Evolutionary conservation across 257 asterid genomes (phyloP).

Genomic region (Verbena officinalis): DNA sequence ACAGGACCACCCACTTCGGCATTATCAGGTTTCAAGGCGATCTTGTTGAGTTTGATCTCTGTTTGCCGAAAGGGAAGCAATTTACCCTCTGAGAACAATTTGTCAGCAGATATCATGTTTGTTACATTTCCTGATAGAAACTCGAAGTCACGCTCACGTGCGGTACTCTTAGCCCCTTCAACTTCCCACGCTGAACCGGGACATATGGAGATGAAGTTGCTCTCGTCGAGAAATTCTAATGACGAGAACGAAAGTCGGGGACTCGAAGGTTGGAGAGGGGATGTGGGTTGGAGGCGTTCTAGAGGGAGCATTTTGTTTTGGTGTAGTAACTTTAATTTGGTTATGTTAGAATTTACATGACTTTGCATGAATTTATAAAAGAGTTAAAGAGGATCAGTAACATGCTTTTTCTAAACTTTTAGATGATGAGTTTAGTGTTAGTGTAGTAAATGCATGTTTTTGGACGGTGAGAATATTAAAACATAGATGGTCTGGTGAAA

Average conservation of each 20-base stretch:
- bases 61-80: conserved; percentile 70
- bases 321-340: neutral
- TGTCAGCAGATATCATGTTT: conserved; percentile 74
- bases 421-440: neutral
- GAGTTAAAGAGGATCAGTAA: conserved; percentile 20
- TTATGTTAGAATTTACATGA: too few species aligned
- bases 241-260: conserved; percentile 83
- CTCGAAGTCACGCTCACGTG: conserved; percentile 58
- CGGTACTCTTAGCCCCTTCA: conserved; percentile 19
- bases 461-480: conserved; percentile 52
- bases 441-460: conserved; percentile 19
- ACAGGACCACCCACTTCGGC: conserved; percentile 12
- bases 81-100: conserved; percentile 71
- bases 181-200: conserved; percentile 47
- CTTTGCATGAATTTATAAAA: conserved; percentile 45
- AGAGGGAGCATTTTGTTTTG: conserved; percentile 40
- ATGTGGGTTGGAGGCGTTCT: conserved; percentile 35
- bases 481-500: conserved; percentile 58
- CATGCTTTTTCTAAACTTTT: neutral
- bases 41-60: conserved; percentile 50
- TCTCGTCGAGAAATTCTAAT: conserved; percentile 78
- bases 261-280: conserved; percentile 35
- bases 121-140: conserved; percentile 53
- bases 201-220: conserved; percentile 70
- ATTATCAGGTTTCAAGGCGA: conserved; percentile 43